These are phyloP conservation scores for Phytophthora sp. DNA, from an alignment of 352 stramenopile genomes.

Conservation along the genomic window DNA sequence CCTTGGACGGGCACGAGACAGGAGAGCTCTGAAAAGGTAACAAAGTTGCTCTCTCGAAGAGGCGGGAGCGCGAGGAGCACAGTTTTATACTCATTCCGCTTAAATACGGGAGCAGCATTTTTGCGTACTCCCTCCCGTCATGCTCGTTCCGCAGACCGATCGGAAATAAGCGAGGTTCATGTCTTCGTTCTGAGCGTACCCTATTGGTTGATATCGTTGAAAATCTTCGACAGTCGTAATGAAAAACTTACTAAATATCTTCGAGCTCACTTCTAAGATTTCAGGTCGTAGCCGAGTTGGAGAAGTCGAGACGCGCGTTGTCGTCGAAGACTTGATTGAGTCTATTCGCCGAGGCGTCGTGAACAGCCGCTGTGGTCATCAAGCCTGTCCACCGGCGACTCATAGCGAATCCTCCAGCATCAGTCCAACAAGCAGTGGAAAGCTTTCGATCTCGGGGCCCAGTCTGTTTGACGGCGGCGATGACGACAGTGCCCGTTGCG, in stretches of 20 bases:
- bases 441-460: not conserved
- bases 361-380: not conserved
- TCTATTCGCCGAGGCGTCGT: too few species aligned
- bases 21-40: not conserved
- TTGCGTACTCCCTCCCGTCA: not conserved
- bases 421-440: not conserved
- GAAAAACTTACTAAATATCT: too few species aligned
- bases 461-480: not conserved
- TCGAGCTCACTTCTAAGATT: too few species aligned
- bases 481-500: not conserved
- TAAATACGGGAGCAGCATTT: not conserved
- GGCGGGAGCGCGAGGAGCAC: not conserved
- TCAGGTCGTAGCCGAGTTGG: too few species aligned
- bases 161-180: not conserved
- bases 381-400: not conserved
- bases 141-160: not conserved
- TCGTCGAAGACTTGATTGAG: too few species aligned
- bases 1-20: not conserved
- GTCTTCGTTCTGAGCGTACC: not conserved
- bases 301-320: too few species aligned
- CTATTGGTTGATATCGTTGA: not conserved
- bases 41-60: not conserved
- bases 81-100: not conserved
- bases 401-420: not conserved
- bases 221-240: not conserved